Conservation (phyloP, 192 early-diverging fungal genomes). For the Entomortierella lignicola region DNA sequence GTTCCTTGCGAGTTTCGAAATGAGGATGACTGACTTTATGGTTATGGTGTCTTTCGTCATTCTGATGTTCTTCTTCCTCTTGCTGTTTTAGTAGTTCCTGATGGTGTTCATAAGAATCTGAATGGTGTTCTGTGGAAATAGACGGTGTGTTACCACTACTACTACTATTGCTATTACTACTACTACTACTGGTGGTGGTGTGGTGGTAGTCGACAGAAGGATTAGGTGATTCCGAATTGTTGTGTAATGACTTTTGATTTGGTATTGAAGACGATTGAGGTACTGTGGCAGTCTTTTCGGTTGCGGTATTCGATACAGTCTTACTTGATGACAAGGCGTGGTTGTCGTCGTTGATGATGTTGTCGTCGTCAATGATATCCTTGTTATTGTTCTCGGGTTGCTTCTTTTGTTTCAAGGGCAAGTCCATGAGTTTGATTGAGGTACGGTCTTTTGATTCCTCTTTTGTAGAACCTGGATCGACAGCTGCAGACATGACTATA, state of each 20-base stretch:
- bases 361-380: neutral
- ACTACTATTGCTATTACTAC: slow-evolving; percentile 4
- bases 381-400: slow-evolving; percentile 4
- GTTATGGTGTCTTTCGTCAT: slow-evolving; percentile 6
- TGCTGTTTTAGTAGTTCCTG: neutral
- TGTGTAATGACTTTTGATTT: neutral
- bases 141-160: slow-evolving; percentile 7
- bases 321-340: neutral
- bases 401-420: slow-evolving; percentile 34
- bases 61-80: slow-evolving; percentile 1
- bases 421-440: slow-evolving; percentile 52
- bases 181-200: too few relatives aligned
- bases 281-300: neutral
- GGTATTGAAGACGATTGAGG: slow-evolving; percentile 18
- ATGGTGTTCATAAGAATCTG: neutral
- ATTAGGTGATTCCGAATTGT: slow-evolving; percentile 2
- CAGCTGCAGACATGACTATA: slow-evolving; percentile 9
- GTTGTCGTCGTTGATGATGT: neutral
- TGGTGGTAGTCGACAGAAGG: too few relatives aligned
- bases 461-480: slow-evolving; percentile 6
- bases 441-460: slow-evolving; percentile 41
- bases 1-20: slow-evolving; percentile 49
- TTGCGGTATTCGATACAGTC: neutral
- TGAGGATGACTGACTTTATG: slow-evolving; percentile 28
- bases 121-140: slow-evolving; percentile 4